Evolutionary conservation across 768 basidiomycete species (phyloP).

Genomic region (Suillus variegatus): DNA sequence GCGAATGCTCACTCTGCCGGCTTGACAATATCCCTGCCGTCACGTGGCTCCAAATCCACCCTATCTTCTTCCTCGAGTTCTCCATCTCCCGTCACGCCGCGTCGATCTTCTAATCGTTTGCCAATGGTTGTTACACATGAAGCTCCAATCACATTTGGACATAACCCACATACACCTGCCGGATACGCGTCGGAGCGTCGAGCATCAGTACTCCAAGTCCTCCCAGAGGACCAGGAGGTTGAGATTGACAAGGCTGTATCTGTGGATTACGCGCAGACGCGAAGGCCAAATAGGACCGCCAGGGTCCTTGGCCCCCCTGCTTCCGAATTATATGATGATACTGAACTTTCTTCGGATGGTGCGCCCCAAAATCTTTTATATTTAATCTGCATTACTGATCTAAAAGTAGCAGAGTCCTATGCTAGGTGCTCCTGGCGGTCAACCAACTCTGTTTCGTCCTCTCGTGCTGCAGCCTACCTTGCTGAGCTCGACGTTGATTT

Average conservation of each 20-base stretch:
- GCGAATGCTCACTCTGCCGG: constrained; percentile 9
- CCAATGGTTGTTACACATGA: constrained; percentile 29
- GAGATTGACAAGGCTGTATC: constrained; percentile 3
- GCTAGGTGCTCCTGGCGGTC: constrained; percentile 34
- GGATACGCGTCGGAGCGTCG: constrained; percentile 16
- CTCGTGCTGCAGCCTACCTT: constrained; percentile 25
- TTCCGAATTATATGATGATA: constrained; percentile 6
- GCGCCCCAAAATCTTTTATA: background rate
- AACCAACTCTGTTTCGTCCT: constrained; percentile 29
- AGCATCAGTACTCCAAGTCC: constrained; percentile 39
- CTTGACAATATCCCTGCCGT: constrained; percentile 10
- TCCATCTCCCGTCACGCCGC: constrained; percentile 20
- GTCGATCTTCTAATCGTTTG: constrained; percentile 19
- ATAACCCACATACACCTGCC: constrained; percentile 25
- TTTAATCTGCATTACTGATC: constrained; percentile 2
- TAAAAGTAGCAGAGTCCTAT: constrained; percentile 20
- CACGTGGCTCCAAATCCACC: constrained; percentile 25
- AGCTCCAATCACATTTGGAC: constrained; percentile 24
- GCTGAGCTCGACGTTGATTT: constrained; percentile 34
- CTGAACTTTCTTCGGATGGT: constrained; percentile 8
- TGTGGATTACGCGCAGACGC: constrained; percentile 10
- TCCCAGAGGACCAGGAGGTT: constrained; percentile 54
- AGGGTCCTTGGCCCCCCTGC: constrained; percentile 22
- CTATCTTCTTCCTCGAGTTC: constrained; percentile 27
- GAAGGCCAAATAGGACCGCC: constrained; percentile 21